Percentiles rank a stretch among this genome's conserved stretches.
These are phyloP conservation scores for Puccinia horiana DNA, from an alignment of 1,284 basidiomycete genomes.

Conservation along the genomic window DNA sequence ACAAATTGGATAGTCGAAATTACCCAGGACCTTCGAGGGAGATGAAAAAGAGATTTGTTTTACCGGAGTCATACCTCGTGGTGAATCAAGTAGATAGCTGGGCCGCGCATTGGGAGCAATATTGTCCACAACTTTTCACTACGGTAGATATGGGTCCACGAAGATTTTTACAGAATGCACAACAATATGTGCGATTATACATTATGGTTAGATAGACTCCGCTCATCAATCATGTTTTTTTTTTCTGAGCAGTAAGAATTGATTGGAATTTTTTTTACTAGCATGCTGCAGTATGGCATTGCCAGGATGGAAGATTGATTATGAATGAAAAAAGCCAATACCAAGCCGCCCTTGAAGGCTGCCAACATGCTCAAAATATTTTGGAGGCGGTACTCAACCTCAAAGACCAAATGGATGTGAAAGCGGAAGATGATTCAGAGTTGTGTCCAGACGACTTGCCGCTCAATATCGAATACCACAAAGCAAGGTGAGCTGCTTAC, in stretches of 20 bases:
- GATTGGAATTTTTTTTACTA: not conserved
- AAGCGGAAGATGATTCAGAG: not conserved
- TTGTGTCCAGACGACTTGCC: not conserved
- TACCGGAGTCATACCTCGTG: conserved; percentile 10
- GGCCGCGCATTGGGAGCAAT: conserved; percentile 6
- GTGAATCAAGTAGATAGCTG: conserved; percentile 15
- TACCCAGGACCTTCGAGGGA: conserved; percentile 2
- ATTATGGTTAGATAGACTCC: conserved; percentile 9
- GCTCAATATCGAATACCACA: conserved; percentile 30
- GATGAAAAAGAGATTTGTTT: not conserved
- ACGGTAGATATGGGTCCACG: not conserved
- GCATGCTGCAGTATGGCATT: conserved; percentile 38
- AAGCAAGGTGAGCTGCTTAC: conserved; percentile 16
- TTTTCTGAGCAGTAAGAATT: not conserved
- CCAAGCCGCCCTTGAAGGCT: conserved; percentile 17
- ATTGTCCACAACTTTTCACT: conserved; percentile 14
- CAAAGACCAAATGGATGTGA: not conserved
- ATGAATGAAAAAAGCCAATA: not conserved
- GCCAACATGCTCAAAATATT: conserved; percentile 21
- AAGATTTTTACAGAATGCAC: conserved; percentile 20
- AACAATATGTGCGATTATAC: conserved; percentile 23
- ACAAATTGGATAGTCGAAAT: conserved; percentile 15
- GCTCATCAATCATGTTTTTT: not conserved
- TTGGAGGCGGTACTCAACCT: conserved; percentile 1
- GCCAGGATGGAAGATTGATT: conserved; percentile 33